phyloP scores from a whole-genome alignment of 192 early-diverging fungal genomes.

The Endogone sp. region DNA sequence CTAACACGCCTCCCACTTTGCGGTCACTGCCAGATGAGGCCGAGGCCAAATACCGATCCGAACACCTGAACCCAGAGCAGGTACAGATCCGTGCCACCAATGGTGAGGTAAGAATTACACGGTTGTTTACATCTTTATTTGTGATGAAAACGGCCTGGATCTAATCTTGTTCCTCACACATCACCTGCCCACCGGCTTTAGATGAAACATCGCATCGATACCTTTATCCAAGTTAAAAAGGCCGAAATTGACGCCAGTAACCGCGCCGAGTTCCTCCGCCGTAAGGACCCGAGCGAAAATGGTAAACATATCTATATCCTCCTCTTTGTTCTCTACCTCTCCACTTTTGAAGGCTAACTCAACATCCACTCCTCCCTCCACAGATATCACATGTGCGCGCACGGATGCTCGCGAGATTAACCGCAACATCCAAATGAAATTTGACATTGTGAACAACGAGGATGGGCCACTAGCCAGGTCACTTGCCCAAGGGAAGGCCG shows the following conservation, averaged over 20 bases:
- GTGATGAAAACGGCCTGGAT: too few species aligned
- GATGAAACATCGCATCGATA: constrained; percentile 21
- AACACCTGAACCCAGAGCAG: constrained; percentile 17
- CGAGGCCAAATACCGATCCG: neutral
- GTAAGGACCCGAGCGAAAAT: constrained; percentile 20
- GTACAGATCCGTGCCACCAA: constrained; percentile 32
- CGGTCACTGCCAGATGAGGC: neutral
- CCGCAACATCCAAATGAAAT: constrained; percentile 75
- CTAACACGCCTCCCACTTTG: neutral
- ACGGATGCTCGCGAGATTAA: constrained; percentile 69
- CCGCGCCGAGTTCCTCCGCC: constrained; percentile 29
- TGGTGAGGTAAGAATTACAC: constrained; percentile 9
- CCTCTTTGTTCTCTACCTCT: too few species aligned
- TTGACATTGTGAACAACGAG: constrained; percentile 64
- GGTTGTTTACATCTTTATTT: neutral
- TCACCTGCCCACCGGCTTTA: too few species aligned
- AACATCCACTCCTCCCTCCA: neutral
- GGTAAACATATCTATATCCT: too few species aligned
- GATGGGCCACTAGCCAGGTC: constrained; percentile 61
- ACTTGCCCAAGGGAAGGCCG: constrained; percentile 6
- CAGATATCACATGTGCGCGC: constrained; percentile 57
- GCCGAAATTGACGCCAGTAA: constrained; percentile 36
- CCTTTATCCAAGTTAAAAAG: constrained; percentile 30
- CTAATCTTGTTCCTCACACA: too few species aligned
- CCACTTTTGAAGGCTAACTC: too few species aligned